phyloP scores from a whole-genome alignment of 257 asterid genomes.

The Agastache rugosa region DNA sequence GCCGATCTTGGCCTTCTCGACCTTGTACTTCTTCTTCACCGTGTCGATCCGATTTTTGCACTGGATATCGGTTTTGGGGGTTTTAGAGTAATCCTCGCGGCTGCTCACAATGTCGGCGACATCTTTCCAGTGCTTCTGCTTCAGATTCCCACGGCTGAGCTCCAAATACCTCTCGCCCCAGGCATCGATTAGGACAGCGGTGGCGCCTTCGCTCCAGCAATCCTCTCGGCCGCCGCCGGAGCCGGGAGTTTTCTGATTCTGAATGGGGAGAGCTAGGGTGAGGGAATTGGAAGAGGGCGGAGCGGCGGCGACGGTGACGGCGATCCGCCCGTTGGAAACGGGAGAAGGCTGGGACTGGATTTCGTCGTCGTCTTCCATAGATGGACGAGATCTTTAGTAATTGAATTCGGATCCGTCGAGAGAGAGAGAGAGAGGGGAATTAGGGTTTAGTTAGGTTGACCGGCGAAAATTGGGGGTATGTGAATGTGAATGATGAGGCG shows the following conservation, averaged over 20 bases:
- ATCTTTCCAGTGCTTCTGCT: slow-evolving; percentile 90
- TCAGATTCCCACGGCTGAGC: slow-evolving; percentile 84
- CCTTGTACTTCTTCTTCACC: slow-evolving; percentile 87
- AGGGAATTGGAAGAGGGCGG: slow-evolving; percentile 52
- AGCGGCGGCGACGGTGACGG: slow-evolving; percentile 81
- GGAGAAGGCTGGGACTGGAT: slow-evolving; percentile 53
- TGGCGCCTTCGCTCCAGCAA: slow-evolving; percentile 96
- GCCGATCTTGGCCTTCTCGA: slow-evolving; percentile 80
- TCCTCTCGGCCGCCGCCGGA: slow-evolving; percentile 73
- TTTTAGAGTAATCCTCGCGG: slow-evolving; percentile 58
- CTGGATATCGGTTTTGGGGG: slow-evolving; percentile 84
- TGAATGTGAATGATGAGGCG: slow-evolving; percentile 7
- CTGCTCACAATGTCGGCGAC: slow-evolving; percentile 79
- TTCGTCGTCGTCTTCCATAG: slow-evolving; percentile 83
- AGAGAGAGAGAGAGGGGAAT: slow-evolving; percentile 18
- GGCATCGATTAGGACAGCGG: slow-evolving; percentile 73
- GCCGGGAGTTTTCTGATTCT: slow-evolving; percentile 48
- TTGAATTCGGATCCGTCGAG: slow-evolving; percentile 23
- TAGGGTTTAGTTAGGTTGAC: slow-evolving; percentile 42
- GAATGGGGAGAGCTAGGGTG: slow-evolving; percentile 75
- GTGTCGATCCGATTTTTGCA: slow-evolving; percentile 95
- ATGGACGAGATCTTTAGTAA: slow-evolving; percentile 16
- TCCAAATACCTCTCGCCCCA: slow-evolving; percentile 91
- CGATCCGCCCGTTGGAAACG: slow-evolving; percentile 64
- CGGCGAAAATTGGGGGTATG: slow-evolving; percentile 33